Evolutionary conservation across 768 basidiomycete genomes (phyloP).

Genomic region (Tulasnella sp.): DNA sequence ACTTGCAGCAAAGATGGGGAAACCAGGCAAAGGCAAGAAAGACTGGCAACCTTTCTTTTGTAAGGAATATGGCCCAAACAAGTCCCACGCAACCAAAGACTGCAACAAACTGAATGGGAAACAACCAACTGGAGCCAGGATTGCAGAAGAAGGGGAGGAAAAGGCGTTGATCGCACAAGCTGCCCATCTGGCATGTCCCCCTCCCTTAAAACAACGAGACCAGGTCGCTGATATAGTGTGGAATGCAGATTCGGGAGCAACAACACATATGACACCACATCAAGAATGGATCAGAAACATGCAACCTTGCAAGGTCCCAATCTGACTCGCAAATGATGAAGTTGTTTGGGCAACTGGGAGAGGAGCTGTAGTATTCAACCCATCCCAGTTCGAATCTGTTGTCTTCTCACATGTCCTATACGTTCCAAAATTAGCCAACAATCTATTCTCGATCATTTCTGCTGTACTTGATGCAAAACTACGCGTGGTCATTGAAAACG

Average conservation of each 20-base stretch:
- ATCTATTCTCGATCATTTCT: not conserved
- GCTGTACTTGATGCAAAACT: not conserved
- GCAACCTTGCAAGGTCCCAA: not conserved
- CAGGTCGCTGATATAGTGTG: not conserved
- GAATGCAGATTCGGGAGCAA: constrained; percentile 7
- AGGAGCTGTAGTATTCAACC: not conserved
- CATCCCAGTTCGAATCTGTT: not conserved
- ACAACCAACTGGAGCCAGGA: not conserved
- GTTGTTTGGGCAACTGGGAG: not conserved
- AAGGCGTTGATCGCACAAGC: not conserved
- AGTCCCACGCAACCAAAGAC: not conserved
- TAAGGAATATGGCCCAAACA: not conserved
- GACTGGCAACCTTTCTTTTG: not conserved
- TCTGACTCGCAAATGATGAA: not conserved
- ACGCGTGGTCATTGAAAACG: not conserved
- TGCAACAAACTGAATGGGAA: not conserved
- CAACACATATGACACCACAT: not conserved
- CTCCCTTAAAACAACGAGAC: not conserved
- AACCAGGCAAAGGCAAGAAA: not conserved
- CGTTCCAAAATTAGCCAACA: not conserved
- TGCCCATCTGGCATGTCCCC: not conserved
- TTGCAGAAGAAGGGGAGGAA: too few relatives aligned
- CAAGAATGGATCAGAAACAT: constrained; percentile 3
- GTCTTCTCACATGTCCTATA: not conserved
- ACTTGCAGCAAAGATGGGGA: not conserved